Evolutionary conservation across 495 filamentous ascomycete species (phyloP), one percentile per base, ranked within the genome.

Genomic region (Penicillium atrosanguineum): DNA sequence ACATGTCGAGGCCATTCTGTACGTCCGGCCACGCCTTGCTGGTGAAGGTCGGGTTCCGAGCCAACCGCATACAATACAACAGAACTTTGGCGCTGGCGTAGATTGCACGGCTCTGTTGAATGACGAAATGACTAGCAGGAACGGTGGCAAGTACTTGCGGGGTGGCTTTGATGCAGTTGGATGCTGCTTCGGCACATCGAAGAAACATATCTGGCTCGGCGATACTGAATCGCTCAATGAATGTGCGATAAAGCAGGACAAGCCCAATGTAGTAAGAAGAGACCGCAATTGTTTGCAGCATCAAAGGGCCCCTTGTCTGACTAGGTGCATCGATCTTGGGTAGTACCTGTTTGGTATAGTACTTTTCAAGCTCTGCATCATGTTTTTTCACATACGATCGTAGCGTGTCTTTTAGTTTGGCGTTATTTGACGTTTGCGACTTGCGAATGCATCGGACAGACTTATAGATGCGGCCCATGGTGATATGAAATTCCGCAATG

Each of bases 1-100:
- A 39, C 44, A 57, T 52, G 14, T 53, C 40, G n/a, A 52, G 39
- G 29, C 49, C 55, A 19, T 20, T 44, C 40, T 57, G 44, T 16
- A 57, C 49, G n/a, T 57, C 49, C 5, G 49, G 19, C 55, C 44
- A 53, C 15, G 55, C 55, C 44, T 46, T 50, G 16, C 44, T 45
- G 21, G 53, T 50, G 16, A 50, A 56, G 12, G 18, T 45, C 14
- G 53, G 41, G 16, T 56, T 56, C 8, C 36, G 41, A n/a, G 47
- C 53, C 12, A 56, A 37, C 9, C 53, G 53, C 47, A 56, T 56
- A 40, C 53, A 56, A 28, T 56, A 46, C 26, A 56, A 46, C 21
- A 56, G 31, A 8, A 56, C 53, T 7, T 50, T 56, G 1, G 41
- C 28, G 23, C 53, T 46, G 28, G 46, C 47, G 18, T 50, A 56